Percentiles rank a stretch among this genome's conserved stretches.
Conservation (phyloP, 2,329 filamentous ascomycete species). For the Dothidotthia symphoricarpi region DNA sequence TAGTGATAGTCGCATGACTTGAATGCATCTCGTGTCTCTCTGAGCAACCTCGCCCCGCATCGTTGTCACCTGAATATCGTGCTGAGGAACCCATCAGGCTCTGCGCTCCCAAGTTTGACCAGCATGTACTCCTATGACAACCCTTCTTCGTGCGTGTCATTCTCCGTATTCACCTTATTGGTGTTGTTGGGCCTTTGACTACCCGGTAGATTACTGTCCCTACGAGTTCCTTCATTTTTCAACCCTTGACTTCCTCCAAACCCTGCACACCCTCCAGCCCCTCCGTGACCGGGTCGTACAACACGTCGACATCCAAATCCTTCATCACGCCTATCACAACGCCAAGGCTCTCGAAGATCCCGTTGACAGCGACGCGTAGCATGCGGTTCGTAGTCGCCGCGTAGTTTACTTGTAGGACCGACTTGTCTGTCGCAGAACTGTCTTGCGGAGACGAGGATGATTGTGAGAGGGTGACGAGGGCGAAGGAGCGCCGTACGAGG, state of each 20-base stretch:
- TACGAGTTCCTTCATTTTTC: slow-evolving; percentile 1
- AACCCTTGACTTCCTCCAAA: slow-evolving; percentile 56
- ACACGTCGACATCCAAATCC: slow-evolving; percentile 80
- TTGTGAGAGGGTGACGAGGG: slow-evolving; percentile 44
- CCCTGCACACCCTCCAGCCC: slow-evolving; percentile 62
- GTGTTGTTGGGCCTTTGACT: too few species aligned
- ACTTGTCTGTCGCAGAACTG: slow-evolving; percentile 17
- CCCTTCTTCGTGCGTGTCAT: too few species aligned
- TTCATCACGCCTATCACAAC: slow-evolving; percentile 88
- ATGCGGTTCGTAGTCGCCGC: slow-evolving; percentile 90
- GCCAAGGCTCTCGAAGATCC: slow-evolving; percentile 86
- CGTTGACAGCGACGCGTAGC: slow-evolving; percentile 93
- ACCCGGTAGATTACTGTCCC: too few species aligned
- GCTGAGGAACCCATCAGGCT: too few species aligned
- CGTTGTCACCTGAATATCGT: too few species aligned
- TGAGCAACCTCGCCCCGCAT: too few species aligned
- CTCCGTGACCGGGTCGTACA: slow-evolving; percentile 52
- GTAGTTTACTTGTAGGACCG: slow-evolving; percentile 72
- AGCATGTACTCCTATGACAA: too few species aligned
- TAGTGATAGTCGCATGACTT: too few species aligned
- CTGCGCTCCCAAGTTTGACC: too few species aligned
- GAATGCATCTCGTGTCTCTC: too few species aligned
- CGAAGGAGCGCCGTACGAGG: slow-evolving; percentile 71
- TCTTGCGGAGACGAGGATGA: background rate
- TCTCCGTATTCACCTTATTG: too few species aligned